Evolutionary conservation across 768 basidiomycete genomes (phyloP).

Genomic region (Boletus rubropictus): DNA sequence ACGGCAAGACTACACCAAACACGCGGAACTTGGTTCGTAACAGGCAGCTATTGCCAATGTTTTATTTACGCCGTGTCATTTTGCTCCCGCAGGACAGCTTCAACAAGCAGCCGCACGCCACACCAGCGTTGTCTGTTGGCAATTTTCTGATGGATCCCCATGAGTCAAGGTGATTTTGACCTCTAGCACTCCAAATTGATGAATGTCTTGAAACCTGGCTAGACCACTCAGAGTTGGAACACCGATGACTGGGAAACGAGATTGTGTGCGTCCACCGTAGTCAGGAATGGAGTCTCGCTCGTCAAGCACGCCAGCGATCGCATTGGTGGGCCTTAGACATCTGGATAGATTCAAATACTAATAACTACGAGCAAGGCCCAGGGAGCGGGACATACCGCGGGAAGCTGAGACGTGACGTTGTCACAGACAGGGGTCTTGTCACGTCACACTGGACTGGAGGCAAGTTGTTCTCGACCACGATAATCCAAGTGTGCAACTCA

Average conservation of each 20-base stretch:
- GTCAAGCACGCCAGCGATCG: background rate
- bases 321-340: conserved; percentile 2
- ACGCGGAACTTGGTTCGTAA: conserved; percentile 16
- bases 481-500: conserved; percentile 22
- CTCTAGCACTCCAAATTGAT: background rate
- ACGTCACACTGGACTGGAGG: conserved; percentile 27
- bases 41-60: conserved; percentile 11
- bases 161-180: conserved; percentile 5
- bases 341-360: conserved; percentile 1
- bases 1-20: conserved; percentile 28
- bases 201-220: background rate
- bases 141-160: background rate
- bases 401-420: conserved; percentile 17
- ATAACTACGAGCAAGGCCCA: background rate
- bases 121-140: background rate
- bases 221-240: conserved; percentile 13
- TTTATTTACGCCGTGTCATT: conserved; percentile 4
- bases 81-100: conserved; percentile 15
- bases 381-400: conserved; percentile 5
- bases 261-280: background rate
- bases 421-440: conserved; percentile 29
- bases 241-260: conserved; percentile 3
- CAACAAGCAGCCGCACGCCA: background rate
- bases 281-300: background rate
- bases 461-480: conserved; percentile 30